phyloP scores from a whole-genome alignment of 768 basidiomycete species.

The Ramaria sp. region DNA sequence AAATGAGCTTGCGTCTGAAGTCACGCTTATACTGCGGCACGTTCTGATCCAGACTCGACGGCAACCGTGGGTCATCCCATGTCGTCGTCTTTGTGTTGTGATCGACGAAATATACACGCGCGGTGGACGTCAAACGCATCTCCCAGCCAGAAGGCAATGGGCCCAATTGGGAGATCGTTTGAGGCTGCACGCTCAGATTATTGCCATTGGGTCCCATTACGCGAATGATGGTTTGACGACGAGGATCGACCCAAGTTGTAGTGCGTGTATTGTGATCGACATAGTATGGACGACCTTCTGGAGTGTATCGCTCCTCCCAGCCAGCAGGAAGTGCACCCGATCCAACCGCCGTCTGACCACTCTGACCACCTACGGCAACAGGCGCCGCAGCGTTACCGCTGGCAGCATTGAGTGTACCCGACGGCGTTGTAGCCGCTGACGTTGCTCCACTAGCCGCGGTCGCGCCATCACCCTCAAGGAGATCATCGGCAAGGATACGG shows the following conservation, averaged over 20 bases:
- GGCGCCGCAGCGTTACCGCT: constrained; percentile 19
- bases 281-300: constrained; percentile 96
- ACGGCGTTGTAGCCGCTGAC: constrained; percentile 13
- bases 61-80: constrained; percentile 97
- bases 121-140: constrained; percentile 97
- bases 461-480: constrained; percentile 61
- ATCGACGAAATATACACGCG: constrained; percentile 98
- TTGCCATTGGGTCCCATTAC: constrained; percentile 93
- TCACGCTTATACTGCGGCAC: constrained; percentile 99
- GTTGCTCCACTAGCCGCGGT: constrained; percentile 20
- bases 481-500: constrained; percentile 73
- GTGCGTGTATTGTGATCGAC: constrained; percentile 99
- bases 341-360: constrained; percentile 51
- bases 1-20: constrained; percentile 97
- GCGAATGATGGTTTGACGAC: constrained; percentile 91
- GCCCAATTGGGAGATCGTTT: constrained; percentile 93
- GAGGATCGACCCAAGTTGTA: constrained; percentile 99
- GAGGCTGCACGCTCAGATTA: constrained; percentile 80
- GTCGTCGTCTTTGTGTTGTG: constrained; percentile 99
- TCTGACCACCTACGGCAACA: constrained; percentile 22
- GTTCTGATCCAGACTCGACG: constrained; percentile 90
- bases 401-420: constrained; percentile 22
- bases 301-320: constrained; percentile 98
- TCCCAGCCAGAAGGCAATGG: constrained; percentile 98
- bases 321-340: constrained; percentile 86